These are phyloP conservation scores for Aspergillus texensis DNA, from an alignment of 2,329 filamentous ascomycete species.

Conservation along the genomic window DNA sequence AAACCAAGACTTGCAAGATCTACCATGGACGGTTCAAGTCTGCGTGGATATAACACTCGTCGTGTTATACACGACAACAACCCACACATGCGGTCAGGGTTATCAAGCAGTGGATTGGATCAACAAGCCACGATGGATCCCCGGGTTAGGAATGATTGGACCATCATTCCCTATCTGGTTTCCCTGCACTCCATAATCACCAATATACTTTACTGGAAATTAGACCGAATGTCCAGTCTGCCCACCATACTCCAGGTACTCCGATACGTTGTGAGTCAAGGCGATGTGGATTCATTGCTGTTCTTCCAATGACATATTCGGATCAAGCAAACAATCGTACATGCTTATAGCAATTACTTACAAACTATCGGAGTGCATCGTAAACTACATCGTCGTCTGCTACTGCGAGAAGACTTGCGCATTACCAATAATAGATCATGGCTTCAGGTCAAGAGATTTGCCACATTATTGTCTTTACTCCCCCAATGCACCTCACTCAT, in stretches of 20 bases:
- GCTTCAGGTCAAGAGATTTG: not conserved
- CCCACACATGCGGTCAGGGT: not conserved
- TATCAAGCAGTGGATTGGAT: constrained; percentile 14
- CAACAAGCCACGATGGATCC: constrained; percentile 22
- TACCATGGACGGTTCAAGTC: not conserved
- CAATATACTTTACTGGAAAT: constrained; percentile 1
- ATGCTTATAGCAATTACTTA: not conserved
- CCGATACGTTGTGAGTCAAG: not conserved
- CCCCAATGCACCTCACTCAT: not conserved
- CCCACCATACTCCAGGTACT: not conserved
- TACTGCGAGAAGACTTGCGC: not conserved
- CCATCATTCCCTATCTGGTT: constrained; percentile 2
- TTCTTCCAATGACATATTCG: not conserved
- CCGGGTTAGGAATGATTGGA: constrained; percentile 4
- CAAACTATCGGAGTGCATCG: no score
- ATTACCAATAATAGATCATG: not conserved
- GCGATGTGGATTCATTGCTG: not conserved
- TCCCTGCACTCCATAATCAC: not conserved
- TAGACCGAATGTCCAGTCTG: not conserved
- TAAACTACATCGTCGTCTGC: not conserved
- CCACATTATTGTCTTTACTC: not conserved
- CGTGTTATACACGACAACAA: not conserved
- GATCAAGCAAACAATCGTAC: not conserved
- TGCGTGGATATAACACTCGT: not conserved
- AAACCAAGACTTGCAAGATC: not conserved